Conservation (phyloP, 176 grass and related monocot genomes). For the Carex pumila region DNA sequence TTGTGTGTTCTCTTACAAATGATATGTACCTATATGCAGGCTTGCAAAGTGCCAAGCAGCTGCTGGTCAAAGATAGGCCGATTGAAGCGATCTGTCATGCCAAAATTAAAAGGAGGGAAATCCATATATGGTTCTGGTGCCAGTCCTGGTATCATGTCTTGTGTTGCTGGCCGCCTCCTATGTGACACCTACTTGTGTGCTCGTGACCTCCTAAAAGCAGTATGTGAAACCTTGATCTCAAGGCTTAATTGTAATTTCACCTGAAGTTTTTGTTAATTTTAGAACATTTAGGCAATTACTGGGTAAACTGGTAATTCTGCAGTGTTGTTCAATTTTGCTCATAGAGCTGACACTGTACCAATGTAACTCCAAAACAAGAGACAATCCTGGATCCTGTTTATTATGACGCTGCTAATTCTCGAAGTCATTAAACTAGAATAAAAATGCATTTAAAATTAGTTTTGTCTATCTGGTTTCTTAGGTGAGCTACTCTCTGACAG, state of each 20-base stretch:
- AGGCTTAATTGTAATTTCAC: background rate
- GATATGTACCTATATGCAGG: constrained; percentile 37
- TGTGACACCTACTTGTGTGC: constrained; percentile 98
- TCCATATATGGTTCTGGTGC: constrained; percentile 88
- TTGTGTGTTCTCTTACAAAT: background rate
- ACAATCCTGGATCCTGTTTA: background rate
- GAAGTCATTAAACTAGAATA: background rate
- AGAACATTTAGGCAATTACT: background rate
- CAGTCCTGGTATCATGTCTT: constrained; percentile 95
- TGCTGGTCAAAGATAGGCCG: constrained; percentile 99
- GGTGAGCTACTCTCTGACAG: constrained; percentile 97
- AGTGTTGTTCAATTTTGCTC: background rate
- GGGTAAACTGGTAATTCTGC: background rate
- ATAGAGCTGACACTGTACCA: background rate
- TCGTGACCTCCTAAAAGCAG: constrained; percentile 86
- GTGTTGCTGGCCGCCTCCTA: constrained; percentile 87
- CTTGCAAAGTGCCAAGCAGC: constrained; percentile 69
- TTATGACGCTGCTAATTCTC: background rate
- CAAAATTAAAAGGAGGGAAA: constrained; percentile 85
- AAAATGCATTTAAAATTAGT: background rate
- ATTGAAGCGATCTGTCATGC: constrained; percentile 75
- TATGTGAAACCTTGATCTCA: constrained; percentile 11
- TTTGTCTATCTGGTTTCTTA: constrained; percentile 25
- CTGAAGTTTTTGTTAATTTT: background rate
- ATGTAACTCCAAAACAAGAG: background rate